Base-by-base conservation (phyloP, 164 flowering plant species). In the Chloranthus sessilifolius region DNA sequence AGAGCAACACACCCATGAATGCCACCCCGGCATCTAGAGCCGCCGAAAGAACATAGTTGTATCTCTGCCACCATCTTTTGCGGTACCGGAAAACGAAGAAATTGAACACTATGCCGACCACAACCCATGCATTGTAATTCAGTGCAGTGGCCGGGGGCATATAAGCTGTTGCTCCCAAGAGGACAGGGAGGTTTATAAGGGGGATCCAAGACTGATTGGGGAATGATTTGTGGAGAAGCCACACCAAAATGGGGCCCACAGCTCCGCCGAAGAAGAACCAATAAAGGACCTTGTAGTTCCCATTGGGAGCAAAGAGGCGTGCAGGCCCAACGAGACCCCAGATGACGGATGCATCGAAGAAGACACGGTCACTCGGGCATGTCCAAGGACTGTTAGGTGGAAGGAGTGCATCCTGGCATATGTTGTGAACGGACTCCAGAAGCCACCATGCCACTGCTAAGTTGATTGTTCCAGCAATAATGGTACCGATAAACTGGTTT, bases 311-410 rank as follows among this genome's bases (percentile, higher is more conserved):
- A 9, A 65, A 60, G 0, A 65, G 60, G 14, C 62, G 16, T 39
- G 15, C 56, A 10, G 70, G 70, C 37, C 61, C 69, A 2, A 49
- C 69, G 1, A 65, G 48, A 43, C 64, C 64, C 64, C 63, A 45
- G 5, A 62, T 47, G 5, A 53, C 59, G 0, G 62, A 61, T 25
- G 62, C 65, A 28, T 61, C 62, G 22, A 51, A 66, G 62, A 62
- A 57, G 15, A 61, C 63, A 23, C 47, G 48, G 37, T 67, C 71
- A 26, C 25, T 2, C 0, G 71, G 71, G 47, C 71, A 67, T 21
- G 71, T 67, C 71, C 71, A 67, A 3, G 63, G 66, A 52, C 71
- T 67, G 34, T 50, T 40, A 1, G 53, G 46, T 7, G 71, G 60
- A 11, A 61, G 55, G 1, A 26, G 48, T 0, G 52, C 62, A 2